A percentile compares a stretch with the other conserved stretches of the same genome.
Conservation (phyloP, 1,139 yeast genomes). For the Blastobotrys illinoisensis region DNA sequence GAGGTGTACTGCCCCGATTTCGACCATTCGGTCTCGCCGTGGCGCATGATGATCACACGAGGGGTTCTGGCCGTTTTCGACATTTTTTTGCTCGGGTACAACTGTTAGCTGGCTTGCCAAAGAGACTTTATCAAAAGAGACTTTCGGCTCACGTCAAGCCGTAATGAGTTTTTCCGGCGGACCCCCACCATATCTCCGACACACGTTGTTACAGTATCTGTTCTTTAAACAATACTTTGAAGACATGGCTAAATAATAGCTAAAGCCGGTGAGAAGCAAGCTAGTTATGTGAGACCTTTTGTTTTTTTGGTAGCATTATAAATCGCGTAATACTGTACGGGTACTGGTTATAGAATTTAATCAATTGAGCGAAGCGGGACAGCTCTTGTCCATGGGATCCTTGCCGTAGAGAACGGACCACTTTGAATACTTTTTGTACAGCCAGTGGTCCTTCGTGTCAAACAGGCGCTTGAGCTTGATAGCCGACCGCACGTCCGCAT, state of each 20-base stretch:
- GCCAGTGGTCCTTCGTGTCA: slow-evolving; percentile 31
- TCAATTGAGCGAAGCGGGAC: slow-evolving; percentile 23
- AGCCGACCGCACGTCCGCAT: slow-evolving; percentile 57
- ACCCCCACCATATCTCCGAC: too few relatives aligned
- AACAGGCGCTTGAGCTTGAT: slow-evolving; percentile 53
- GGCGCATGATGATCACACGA: slow-evolving; percentile 74
- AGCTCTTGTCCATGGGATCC: slow-evolving; percentile 60
- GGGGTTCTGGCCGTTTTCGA: slow-evolving; percentile 42
- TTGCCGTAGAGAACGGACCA: slow-evolving; percentile 67
- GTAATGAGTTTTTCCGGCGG: neutral
- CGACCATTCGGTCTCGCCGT: slow-evolving; percentile 93
- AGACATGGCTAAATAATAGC: too few relatives aligned
- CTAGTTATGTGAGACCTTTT: too few relatives aligned
- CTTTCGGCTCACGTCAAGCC: neutral
- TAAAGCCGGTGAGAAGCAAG: too few relatives aligned
- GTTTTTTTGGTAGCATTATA: too few relatives aligned
- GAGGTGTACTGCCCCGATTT: slow-evolving; percentile 90
- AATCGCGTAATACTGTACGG: neutral
- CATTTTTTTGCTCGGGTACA: slow-evolving; percentile 8
- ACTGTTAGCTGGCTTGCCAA: slow-evolving; percentile 6
- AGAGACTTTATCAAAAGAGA: neutral
- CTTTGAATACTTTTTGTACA: slow-evolving; percentile 42
- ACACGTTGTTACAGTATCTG: too few relatives aligned
- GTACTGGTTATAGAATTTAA: neutral
- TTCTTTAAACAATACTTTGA: too few relatives aligned